Base-by-base conservation (phyloP, 495 filamentous ascomycete genomes). In the Jackrogersella minutella region DNA sequence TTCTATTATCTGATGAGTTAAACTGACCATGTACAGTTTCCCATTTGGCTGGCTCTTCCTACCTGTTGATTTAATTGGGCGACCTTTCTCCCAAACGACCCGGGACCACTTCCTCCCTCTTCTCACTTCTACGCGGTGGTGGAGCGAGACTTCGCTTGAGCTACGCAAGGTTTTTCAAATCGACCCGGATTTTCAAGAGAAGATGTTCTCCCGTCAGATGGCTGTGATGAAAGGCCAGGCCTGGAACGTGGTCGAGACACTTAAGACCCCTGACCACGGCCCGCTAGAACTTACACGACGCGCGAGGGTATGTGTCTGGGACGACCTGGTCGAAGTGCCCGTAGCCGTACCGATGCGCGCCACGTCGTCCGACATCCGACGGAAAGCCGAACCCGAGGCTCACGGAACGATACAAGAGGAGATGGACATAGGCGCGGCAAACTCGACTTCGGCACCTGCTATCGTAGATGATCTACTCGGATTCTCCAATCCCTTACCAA, bases 151-250 rank as follows among this genome's bases (percentile, higher is more conserved):
- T 1, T 93, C 97, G 66, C 83, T 92, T 59, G 88, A 90, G 21
- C 80, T 99, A 33, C 88, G 94, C 9, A 82, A 85, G 40, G 86
- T 96, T 19, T 99, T 99, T 71, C 87, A 90, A 64, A 87, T 94
- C 73, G 95, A 99, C 73, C 86, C 91, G 0, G 95, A 98, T 76
- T 99, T 99, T 75, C 91, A 98, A 70, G 95, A 99, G 78, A 88
- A 90, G 76, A 99, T 99, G 95, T 99, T 96, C 77, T 92, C 92
- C 14, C 85, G 90, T 53, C 95, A 99, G 71, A 97, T 98, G 46
- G 94, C 96, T 1, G 95, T 99, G 37, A 95, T 99, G 91, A 99
- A 99, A 79, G 95, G 95, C 3, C 95, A 99, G 71, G 95, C 96
- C 7, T 99, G 93, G 91, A 99, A 99, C 76, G 95, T 99, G 2